Evolutionary conservation across 805 yeast species (phyloP), one percentile per base, ranked within the genome.

Genomic region (Saccharomycopsis sp.): DNA sequence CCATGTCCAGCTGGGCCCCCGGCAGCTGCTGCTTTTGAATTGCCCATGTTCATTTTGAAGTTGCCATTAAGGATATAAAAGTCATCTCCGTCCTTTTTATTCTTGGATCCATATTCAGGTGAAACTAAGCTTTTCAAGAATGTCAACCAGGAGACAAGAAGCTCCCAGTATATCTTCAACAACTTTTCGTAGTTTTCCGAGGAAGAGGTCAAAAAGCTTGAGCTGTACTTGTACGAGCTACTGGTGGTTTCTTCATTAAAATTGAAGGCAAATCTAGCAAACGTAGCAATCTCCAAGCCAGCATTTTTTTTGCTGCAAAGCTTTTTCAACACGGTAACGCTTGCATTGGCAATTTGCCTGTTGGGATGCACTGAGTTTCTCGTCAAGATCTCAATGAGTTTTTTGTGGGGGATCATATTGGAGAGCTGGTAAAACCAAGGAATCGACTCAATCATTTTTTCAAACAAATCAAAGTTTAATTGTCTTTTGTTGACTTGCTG

Each of bases 111-210:
- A 5, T 23, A 31, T 26, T 52, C 52, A 4, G 43, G 56, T 16
- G 27, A 12, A n/a, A 6, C 31, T 7, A 32, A 34, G 4, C 55
- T 56, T 44, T 72, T 69, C 42, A 84, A 69, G 23, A 80, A 79
- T 12, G 70, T 71, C 12, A 87, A 60, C 98, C 98, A 92, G 44
- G 85, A 76, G 41, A 75, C 78, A 19, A 92, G 62, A 16, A 92
- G 59, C 22, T 85, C 94, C 2, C 84, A 80, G 49, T 88, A 92
- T 0, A 87, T 65, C 43, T 72, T 73, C 38, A 89, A 59, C 2
- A 83, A 55, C 34, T 64, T 62, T 36, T 73, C 71, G 50, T 79
- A 81, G 39, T 75, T 80, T 5, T 69, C 62, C 0, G 88, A 77
- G 8, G 37, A 19, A 4, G 42, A 41, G n/a, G 77, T 69, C 30